Conservation (phyloP, 805 yeast genomes). For the Sugiyamaella valdiviana region DNA sequence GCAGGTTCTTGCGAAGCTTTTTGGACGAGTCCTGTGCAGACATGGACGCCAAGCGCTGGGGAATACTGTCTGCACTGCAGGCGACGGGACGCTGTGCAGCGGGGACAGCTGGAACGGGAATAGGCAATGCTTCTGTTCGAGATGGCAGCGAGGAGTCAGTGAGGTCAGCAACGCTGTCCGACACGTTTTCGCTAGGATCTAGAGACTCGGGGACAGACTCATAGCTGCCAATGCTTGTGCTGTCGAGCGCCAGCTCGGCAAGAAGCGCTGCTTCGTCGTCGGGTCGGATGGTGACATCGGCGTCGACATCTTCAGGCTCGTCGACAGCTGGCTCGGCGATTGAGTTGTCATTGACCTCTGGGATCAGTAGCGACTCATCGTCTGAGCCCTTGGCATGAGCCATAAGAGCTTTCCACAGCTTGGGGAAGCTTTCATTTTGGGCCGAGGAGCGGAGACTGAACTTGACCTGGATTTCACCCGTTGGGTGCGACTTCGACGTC, state of each 20-base stretch:
- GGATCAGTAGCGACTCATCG: neutral
- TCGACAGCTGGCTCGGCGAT: neutral
- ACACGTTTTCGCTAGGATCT: no score
- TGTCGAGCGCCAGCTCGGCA: neutral
- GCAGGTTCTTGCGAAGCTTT: neutral
- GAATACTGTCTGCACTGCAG: neutral
- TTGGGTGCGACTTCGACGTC: neutral
- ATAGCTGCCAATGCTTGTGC: neutral
- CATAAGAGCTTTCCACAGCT: conserved; percentile 14
- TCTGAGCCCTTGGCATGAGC: neutral
- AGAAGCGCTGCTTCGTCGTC: conserved; percentile 4
- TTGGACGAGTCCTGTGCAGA: conserved; percentile 2
- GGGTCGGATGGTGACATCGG: conserved; percentile 1
- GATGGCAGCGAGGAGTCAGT: neutral
- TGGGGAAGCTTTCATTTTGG: conserved; percentile 4
- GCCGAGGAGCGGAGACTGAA: conserved; percentile 11
- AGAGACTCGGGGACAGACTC: conserved; percentile 2
- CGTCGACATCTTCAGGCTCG: neutral
- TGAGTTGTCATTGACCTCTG: conserved; percentile 5
- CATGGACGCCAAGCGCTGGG: neutral
- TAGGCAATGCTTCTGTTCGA: neutral
- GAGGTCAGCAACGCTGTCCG: no score
- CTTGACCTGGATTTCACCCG: conserved; percentile 13
- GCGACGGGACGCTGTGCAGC: neutral
- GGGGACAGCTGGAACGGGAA: neutral